Evolutionary conservation across 78 protist genomes (phyloP).

Genomic region (Anaeramoeba ignava): DNA sequence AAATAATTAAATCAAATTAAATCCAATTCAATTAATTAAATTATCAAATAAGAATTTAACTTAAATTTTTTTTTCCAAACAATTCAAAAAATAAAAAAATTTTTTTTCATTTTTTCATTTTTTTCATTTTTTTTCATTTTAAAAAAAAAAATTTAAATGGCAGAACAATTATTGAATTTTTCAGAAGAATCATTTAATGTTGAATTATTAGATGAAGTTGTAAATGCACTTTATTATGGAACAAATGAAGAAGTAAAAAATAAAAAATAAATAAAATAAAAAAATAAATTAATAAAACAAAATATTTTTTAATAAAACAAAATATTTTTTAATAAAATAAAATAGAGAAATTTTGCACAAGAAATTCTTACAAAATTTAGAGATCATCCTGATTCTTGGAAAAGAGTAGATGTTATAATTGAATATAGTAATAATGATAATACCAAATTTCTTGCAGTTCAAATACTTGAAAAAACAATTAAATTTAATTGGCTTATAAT

Average conservation of each 20-base stretch:
- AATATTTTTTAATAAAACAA: too few relatives aligned
- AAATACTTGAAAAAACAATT: conserved; percentile 59
- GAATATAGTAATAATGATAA: conserved; percentile 17
- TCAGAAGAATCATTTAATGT: background rate
- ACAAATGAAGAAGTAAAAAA: background rate
- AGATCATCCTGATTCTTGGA: conserved; percentile 79
- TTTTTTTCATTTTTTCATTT: too few relatives aligned
- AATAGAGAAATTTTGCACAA: conserved; percentile 34
- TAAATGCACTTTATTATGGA: background rate
- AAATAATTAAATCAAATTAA: too few relatives aligned
- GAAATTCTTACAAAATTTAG: conserved; percentile 44
- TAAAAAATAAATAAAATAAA: too few relatives aligned
- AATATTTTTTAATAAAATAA: too few relatives aligned
- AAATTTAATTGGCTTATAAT: conserved; percentile 63
- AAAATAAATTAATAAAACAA: too few relatives aligned
- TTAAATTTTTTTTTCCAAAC: too few relatives aligned
- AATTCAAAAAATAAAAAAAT: too few relatives aligned
- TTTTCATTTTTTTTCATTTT: too few relatives aligned
- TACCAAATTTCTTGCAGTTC: conserved; percentile 54
- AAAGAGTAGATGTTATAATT: conserved; percentile 61
- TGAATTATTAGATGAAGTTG: background rate
- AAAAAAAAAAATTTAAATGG: too few relatives aligned
- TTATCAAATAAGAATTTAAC: too few relatives aligned
- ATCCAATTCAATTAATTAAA: too few relatives aligned
- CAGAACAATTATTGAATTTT: background rate